Evolutionary conservation across 1,284 basidiomycete species (phyloP), one percentile per base, ranked within the genome.

Genomic region (Ceratobasidium sp.): DNA sequence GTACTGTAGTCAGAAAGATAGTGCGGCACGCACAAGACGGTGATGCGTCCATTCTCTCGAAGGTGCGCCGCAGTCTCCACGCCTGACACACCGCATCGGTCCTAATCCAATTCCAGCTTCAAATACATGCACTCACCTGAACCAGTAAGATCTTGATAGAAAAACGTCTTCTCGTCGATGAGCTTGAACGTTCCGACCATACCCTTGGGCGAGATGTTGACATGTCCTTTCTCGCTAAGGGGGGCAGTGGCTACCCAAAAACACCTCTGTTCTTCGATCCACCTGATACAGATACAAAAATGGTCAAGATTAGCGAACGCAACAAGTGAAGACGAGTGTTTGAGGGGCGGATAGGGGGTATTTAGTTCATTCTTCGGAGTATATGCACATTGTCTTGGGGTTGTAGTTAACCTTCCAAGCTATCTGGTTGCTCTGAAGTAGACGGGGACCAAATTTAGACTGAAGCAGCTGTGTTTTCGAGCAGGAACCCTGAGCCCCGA

Each of bases 171-270:
- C 21, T 82, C 78, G 67, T 84, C 80, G 21, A 84, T 78, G 69
- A 88, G 77, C 75, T 87, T 87, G 76, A 89, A 88, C 11, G 83
- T 85, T 9, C 83, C 84, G 9, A 81, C 79, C 11, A 72, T 46
- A 4, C 74, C 75, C 76, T 89, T 88, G 0, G 87, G 86, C 0
- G 86, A 87, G 28, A 88, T 76, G 74, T 88, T 88, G 49, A 89
- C 82, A 69, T 87, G 85, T 0, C 87, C 88, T 11, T 84, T 80
- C 0, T 74, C 72, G 5, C 80, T 79, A 9, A 88, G 82, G 5
- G 87, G 87, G 0, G 87, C 85, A 1, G 86, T 85, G 0, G 86
- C 86, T 3, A 89, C 86, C 85, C 86, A 89, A 77, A 89, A 89
- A 73, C 88, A 82, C 43, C 86, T 82, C 77, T 88, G 87, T 71